Evolutionary conservation across 75 land plant species (phyloP).

Genomic region (Selaginella moellendorffii): DNA sequence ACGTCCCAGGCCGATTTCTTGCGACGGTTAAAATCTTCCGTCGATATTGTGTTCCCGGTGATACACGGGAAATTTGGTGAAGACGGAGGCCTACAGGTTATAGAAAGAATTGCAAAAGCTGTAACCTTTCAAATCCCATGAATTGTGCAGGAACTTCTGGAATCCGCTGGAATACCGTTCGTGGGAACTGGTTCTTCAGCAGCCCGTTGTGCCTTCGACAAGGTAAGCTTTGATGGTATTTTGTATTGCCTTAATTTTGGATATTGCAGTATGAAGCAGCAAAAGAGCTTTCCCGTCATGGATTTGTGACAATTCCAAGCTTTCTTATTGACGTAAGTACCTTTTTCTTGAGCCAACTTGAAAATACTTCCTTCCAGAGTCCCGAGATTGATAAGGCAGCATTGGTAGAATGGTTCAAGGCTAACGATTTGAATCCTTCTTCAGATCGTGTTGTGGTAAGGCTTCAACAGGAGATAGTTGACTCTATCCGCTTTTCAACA

Average conservation of each 20-base stretch:
- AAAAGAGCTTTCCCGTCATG: conserved; percentile 37
- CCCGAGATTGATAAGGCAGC: conserved; percentile 18
- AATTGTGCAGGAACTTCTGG: conserved; percentile 77
- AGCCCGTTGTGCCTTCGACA: conserved; percentile 61
- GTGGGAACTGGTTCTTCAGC: conserved; percentile 56
- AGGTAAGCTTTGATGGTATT: conserved; percentile 31
- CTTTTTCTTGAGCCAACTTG: conserved; percentile 22
- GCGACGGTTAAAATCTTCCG: conserved; percentile 39
- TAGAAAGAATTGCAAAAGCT: neutral
- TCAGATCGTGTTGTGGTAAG: conserved; percentile 76
- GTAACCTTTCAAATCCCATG: too few species aligned
- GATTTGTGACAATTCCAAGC: conserved; percentile 55
- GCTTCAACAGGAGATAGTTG: neutral
- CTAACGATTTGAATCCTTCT: conserved; percentile 32
- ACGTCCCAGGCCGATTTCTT: conserved; percentile 40
- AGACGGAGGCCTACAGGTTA: conserved; percentile 71
- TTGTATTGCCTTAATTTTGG: conserved; percentile 11
- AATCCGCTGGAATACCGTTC: conserved; percentile 49
- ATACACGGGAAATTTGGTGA: conserved; percentile 80
- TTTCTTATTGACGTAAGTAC: conserved; percentile 42
- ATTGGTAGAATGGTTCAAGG: conserved; percentile 44
- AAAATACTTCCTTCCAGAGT: too few species aligned
- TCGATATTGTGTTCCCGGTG: conserved; percentile 74
- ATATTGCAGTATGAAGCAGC: conserved; percentile 55
- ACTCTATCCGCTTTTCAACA: conserved; percentile 10